phyloP scores from a whole-genome alignment of 352 stramenopile genomes.

The Phytophthora nicotianae region DNA sequence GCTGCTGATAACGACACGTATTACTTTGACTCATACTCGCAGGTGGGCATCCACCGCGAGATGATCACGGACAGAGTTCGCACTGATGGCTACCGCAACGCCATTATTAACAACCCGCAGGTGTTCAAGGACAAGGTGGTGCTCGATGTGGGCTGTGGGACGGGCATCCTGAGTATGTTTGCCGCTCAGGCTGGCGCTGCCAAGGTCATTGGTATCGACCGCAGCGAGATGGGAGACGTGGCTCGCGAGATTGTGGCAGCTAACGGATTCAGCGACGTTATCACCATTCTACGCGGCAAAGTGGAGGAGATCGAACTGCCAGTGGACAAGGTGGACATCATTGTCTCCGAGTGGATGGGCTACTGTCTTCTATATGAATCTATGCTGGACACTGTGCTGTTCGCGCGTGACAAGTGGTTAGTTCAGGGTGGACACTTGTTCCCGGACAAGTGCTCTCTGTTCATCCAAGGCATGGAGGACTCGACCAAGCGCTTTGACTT shows the following conservation, averaged over 20 bases:
- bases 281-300: slow-evolving; percentile 97
- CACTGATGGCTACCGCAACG: slow-evolving; percentile 97
- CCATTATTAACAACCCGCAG: slow-evolving; percentile 97
- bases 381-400: slow-evolving; percentile 98
- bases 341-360: slow-evolving; percentile 99
- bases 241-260: slow-evolving; percentile 94
- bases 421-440: slow-evolving; percentile 94
- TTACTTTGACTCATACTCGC: slow-evolving; percentile 99
- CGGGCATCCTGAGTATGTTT: slow-evolving; percentile 98
- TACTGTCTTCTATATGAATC: slow-evolving; percentile 98
- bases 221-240: slow-evolving; percentile 94
- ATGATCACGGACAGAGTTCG: slow-evolving; percentile 91
- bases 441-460: slow-evolving; percentile 97
- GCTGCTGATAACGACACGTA: slow-evolving; percentile 90
- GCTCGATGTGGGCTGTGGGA: slow-evolving; percentile 97
- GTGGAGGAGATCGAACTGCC: slow-evolving; percentile 94
- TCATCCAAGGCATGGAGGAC: slow-evolving; percentile 84
- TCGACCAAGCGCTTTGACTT: slow-evolving; percentile 83
- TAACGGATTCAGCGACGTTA: slow-evolving; percentile 91
- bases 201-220: slow-evolving; percentile 96
- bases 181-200: slow-evolving; percentile 89
- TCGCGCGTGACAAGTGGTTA: slow-evolving; percentile 97
- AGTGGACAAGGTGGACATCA: slow-evolving; percentile 96
- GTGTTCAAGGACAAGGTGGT: slow-evolving; percentile 98
- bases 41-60: slow-evolving; percentile 98